phyloP scores from a whole-genome alignment of 352 stramenopile species.

The Phytophthora niederhauseri region DNA sequence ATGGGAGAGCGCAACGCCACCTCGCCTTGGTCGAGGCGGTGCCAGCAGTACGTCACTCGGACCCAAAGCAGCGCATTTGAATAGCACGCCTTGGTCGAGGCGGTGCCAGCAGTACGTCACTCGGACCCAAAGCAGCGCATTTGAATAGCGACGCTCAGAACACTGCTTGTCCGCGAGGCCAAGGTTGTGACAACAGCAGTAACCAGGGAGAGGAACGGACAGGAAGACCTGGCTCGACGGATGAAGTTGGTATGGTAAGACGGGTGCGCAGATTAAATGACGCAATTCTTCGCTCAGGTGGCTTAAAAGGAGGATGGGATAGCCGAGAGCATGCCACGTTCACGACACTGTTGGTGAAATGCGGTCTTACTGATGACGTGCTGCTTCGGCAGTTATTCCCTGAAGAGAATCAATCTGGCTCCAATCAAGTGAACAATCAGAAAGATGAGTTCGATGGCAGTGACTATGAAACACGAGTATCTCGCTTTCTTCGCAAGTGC shows the following conservation, averaged over 20 bases:
- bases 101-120: neutral
- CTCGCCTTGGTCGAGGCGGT: constrained; percentile 4
- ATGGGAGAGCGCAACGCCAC: constrained; percentile 37
- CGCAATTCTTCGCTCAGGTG: constrained; percentile 57
- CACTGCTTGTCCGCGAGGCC: neutral
- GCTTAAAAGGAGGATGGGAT: constrained; percentile 65
- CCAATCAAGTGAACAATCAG: constrained; percentile 18
- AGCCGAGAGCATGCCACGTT: constrained; percentile 59
- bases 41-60: too few species aligned
- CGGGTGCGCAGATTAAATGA: constrained; percentile 60
- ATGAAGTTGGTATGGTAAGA: constrained; percentile 48
- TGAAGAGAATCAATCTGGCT: constrained; percentile 1
- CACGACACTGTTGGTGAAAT: constrained; percentile 46
- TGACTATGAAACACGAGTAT: constrained; percentile 54
- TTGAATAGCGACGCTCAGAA: constrained; percentile 4
- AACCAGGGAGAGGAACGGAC: constrained; percentile 15
- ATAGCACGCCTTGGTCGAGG: constrained; percentile 2
- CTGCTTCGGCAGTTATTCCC: constrained; percentile 39
- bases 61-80: neutral
- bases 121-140: constrained; percentile 4
- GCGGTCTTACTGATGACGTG: constrained; percentile 49
- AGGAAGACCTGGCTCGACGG: constrained; percentile 5
- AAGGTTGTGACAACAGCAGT: neutral
- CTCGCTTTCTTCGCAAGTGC: constrained; percentile 58
- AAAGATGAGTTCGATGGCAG: constrained; percentile 1